Percentiles rank a stretch among this genome's conserved stretches.
phyloP scores from a whole-genome alignment of 306 rosid genomes.

The Alnus rubra region DNA sequence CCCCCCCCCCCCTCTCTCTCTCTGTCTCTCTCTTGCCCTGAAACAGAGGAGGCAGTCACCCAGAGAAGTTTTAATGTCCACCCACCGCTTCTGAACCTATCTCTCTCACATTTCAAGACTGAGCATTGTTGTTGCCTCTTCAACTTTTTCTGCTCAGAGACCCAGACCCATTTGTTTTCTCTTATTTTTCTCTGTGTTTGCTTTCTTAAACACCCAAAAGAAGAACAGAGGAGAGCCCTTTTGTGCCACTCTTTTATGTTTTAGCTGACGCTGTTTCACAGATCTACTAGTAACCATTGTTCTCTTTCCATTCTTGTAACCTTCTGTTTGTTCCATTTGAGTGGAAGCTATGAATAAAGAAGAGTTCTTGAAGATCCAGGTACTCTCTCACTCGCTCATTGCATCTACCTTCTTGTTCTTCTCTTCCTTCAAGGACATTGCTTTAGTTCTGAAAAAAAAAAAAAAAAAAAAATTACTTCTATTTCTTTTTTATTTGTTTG shows the following conservation, averaged over 20 bases:
- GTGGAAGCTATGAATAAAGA: constrained; percentile 71
- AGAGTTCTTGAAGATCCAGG: constrained; percentile 92
- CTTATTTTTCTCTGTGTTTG: constrained; percentile 31
- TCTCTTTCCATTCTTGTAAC: constrained; percentile 24
- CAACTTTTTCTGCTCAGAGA: constrained; percentile 40
- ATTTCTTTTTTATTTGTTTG: not conserved
- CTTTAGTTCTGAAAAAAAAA: constrained; percentile 22
- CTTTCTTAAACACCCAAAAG: constrained; percentile 27
- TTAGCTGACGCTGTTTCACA: constrained; percentile 35
- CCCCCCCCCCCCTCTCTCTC: not conserved
- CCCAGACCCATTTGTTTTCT: constrained; percentile 29
- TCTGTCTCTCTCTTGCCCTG: constrained; percentile 38
- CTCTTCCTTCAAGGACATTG: constrained; percentile 4
- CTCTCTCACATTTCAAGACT: constrained; percentile 28
- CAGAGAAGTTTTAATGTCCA: constrained; percentile 37
- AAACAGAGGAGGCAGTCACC: constrained; percentile 46
- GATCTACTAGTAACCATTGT: constrained; percentile 40
- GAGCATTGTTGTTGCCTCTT: constrained; percentile 32
- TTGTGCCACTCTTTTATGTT: constrained; percentile 12
- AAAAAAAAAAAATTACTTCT: not conserved
- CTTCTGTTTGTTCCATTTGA: constrained; percentile 35
- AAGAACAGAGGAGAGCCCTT: constrained; percentile 18
- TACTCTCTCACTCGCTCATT: constrained; percentile 25
- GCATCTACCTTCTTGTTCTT: not conserved
- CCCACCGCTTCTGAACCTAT: constrained; percentile 29